A percentile compares a stretch with the other conserved stretches of the same genome.
These are phyloP conservation scores for Ceratobasidium sp. DNA, from an alignment of 1,284 basidiomycete species.

Conservation along the genomic window DNA sequence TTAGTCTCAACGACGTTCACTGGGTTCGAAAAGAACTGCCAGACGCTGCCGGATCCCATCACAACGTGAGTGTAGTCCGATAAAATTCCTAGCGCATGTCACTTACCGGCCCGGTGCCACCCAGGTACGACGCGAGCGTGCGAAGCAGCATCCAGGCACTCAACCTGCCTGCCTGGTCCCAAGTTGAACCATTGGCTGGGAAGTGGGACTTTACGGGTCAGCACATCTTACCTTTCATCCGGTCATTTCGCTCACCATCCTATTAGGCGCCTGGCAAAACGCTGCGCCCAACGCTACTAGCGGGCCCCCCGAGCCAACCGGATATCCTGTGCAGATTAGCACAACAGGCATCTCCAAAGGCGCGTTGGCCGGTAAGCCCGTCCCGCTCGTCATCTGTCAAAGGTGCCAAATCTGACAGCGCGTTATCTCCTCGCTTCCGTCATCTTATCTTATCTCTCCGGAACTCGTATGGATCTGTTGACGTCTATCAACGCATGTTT, in stretches of 20 bases:
- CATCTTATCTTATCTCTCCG: constrained; percentile 37
- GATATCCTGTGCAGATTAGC: constrained; percentile 17
- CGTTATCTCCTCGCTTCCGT: constrained; percentile 9
- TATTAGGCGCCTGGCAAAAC: constrained; percentile 29
- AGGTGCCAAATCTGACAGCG: neutral
- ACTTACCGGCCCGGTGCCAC: no score
- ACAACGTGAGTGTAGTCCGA: neutral
- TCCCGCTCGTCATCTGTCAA: neutral
- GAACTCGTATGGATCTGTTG: neutral
- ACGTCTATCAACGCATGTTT: constrained; percentile 4
- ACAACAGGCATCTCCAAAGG: constrained; percentile 43
- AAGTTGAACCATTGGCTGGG: constrained; percentile 22
- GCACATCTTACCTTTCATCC: neutral
- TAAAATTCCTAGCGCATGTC: neutral
- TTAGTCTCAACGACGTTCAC: constrained; percentile 35
- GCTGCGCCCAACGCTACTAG: constrained; percentile 4
- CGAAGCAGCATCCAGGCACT: neutral
- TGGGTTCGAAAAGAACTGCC: constrained; percentile 32
- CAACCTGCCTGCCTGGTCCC: constrained; percentile 27
- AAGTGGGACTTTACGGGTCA: constrained; percentile 34
- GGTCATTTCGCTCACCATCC: neutral
- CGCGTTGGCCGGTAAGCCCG: constrained; percentile 36
- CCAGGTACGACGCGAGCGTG: constrained; percentile 35
- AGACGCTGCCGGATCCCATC: constrained; percentile 8
- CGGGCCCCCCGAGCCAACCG: constrained; percentile 10